Evolutionary conservation across 768 basidiomycete species (phyloP).

Genomic region (Mycena amicta): DNA sequence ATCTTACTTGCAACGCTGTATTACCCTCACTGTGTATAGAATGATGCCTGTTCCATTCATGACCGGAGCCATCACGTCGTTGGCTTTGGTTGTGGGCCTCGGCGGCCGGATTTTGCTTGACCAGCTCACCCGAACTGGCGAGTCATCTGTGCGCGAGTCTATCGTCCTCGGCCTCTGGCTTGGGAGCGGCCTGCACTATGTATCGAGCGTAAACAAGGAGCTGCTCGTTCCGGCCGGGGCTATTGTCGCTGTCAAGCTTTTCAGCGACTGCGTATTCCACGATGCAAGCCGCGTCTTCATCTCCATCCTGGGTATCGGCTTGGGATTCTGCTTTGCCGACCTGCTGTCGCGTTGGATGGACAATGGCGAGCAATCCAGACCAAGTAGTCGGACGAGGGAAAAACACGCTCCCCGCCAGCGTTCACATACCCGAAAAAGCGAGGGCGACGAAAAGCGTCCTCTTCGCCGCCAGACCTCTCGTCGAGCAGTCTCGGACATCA

Average conservation of each 20-base stretch:
- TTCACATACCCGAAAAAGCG: constrained; percentile 17
- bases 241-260: constrained; percentile 61
- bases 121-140: constrained; percentile 50
- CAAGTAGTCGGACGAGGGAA: constrained; percentile 37
- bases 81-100: constrained; percentile 71
- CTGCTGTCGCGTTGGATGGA: constrained; percentile 68
- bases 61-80: background rate
- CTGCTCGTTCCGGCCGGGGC: constrained; percentile 59
- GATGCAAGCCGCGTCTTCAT: constrained; percentile 59
- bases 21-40: constrained; percentile 17
- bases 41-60: background rate
- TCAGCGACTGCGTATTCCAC: constrained; percentile 60
- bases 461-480: constrained; percentile 18
- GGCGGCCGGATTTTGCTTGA: constrained; percentile 73
- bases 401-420: constrained; percentile 24
- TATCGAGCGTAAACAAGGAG: constrained; percentile 56
- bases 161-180: constrained; percentile 75
- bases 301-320: constrained; percentile 64
- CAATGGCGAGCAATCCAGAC: constrained; percentile 36
- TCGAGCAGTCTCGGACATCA: constrained; percentile 53
- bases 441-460: constrained; percentile 21
- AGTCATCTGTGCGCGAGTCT: constrained; percentile 55
- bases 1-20: constrained; percentile 22
- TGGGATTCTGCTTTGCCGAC: constrained; percentile 74
- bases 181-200: constrained; percentile 72